These are phyloP conservation scores for Globisporangium parvum DNA, from an alignment of 352 stramenopile genomes.

Conservation along the genomic window DNA sequence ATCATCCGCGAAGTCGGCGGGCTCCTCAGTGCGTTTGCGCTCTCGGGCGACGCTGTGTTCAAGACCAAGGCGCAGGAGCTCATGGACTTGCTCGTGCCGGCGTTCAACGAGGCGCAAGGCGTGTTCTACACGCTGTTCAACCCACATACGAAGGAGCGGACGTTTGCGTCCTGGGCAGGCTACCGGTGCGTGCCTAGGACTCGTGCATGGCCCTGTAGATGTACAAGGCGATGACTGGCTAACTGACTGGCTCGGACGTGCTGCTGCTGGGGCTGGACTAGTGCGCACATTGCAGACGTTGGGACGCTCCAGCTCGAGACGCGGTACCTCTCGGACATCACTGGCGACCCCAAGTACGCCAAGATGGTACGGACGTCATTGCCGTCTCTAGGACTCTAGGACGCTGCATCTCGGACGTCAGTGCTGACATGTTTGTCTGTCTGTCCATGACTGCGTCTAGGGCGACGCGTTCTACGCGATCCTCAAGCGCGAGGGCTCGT, in stretches of 20 bases:
- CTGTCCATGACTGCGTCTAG: slow-evolving; percentile 15
- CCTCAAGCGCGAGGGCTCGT: slow-evolving; percentile 60
- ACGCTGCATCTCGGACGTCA: background rate
- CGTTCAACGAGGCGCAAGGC: slow-evolving; percentile 87
- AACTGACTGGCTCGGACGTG: background rate
- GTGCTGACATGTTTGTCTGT: background rate
- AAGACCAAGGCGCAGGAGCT: slow-evolving; percentile 92
- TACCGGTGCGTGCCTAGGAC: slow-evolving; percentile 20
- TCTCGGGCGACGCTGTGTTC: slow-evolving; percentile 85
- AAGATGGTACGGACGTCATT: slow-evolving; percentile 37
- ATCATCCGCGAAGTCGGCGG: slow-evolving; percentile 98
- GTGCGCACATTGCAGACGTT: slow-evolving; percentile 74
- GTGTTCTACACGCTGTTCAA: slow-evolving; percentile 91
- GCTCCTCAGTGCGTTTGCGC: slow-evolving; percentile 93
- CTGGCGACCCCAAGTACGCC: slow-evolving; percentile 66
- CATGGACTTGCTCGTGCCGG: slow-evolving; percentile 82
- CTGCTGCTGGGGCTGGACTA: slow-evolving; percentile 4
- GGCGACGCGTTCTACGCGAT: slow-evolving; percentile 79
- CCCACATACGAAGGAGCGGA: slow-evolving; percentile 53
- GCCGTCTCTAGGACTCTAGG: background rate
- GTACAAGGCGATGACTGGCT: background rate
- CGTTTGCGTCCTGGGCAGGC: slow-evolving; percentile 31
- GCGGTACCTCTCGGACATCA: slow-evolving; percentile 75
- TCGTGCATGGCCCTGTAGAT: background rate
- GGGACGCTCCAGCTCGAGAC: slow-evolving; percentile 84